Conservation (phyloP, 2,329 filamentous ascomycete species). For the Chlorencoelia australis region DNA sequence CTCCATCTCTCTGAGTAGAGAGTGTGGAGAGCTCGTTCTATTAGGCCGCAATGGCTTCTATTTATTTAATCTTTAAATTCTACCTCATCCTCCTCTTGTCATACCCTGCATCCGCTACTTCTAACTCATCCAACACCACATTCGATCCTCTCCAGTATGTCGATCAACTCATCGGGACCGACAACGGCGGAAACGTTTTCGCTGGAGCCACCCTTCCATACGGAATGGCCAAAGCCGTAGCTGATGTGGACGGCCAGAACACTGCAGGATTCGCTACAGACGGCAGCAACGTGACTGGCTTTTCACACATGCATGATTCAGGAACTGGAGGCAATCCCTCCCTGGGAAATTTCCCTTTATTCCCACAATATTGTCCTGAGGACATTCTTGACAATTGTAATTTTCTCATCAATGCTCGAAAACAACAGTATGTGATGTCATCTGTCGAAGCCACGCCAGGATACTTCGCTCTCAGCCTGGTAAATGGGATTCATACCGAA, state of each 20-base stretch:
- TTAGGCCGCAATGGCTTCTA: too few relatives aligned
- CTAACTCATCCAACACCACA: background rate
- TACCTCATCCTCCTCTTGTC: background rate
- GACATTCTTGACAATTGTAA: slow-evolving; percentile 46
- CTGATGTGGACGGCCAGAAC: slow-evolving; percentile 39
- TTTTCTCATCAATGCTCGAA: slow-evolving; percentile 40
- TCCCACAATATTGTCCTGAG: slow-evolving; percentile 33
- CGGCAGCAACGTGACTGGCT: slow-evolving; percentile 39
- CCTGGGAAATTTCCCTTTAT: slow-evolving; percentile 37
- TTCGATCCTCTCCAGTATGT: slow-evolving; percentile 27
- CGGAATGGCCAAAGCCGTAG: slow-evolving; percentile 45
- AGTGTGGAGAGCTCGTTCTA: too few relatives aligned
- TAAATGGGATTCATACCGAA: slow-evolving; percentile 47
- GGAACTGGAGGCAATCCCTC: slow-evolving; percentile 37
- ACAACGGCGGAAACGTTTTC: slow-evolving; percentile 42
- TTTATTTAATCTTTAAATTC: too few relatives aligned
- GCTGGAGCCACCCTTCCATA: slow-evolving; percentile 44
- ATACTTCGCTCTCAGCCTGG: slow-evolving; percentile 51
- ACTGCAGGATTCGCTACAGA: slow-evolving; percentile 38
- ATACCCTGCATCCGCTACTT: background rate
- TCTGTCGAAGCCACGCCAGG: slow-evolving; percentile 50
- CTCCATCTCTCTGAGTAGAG: too few relatives aligned
- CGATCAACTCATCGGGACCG: slow-evolving; percentile 43
- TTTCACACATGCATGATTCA: slow-evolving; percentile 37
- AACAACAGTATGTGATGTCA: slow-evolving; percentile 32